A percentile compares a stretch with the other conserved stretches of the same genome.
phyloP scores from a whole-genome alignment of 768 basidiomycete genomes.

The Tephrocybe rancida region DNA sequence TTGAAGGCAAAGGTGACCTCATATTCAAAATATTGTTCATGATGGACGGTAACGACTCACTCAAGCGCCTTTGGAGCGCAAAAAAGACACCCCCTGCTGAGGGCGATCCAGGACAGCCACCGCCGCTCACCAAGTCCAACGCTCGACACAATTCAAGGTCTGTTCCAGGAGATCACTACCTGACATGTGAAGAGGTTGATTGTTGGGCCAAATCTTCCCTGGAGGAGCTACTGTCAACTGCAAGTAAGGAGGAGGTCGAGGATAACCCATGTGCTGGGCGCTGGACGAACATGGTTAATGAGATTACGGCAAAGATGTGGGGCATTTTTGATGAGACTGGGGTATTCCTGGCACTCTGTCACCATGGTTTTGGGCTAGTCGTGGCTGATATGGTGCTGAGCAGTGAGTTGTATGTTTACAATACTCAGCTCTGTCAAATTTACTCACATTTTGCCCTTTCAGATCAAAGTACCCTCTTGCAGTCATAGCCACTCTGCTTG shows the following conservation, averaged over 20 bases:
- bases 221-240: no score
- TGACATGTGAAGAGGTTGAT: background rate
- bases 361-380: background rate
- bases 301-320: conserved; percentile 2
- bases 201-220: background rate
- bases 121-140: background rate
- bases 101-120: background rate
- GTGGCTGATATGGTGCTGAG: background rate
- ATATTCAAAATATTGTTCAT: conserved; percentile 9
- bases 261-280: conserved; percentile 4
- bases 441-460: no score
- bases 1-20: background rate
- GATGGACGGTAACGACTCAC: conserved; percentile 2
- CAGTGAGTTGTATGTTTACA: background rate
- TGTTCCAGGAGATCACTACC: background rate
- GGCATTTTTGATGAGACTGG: conserved; percentile 1
- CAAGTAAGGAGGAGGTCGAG: background rate
- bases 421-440: background rate
- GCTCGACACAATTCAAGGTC: background rate
- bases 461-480: conserved; percentile 25
- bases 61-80: background rate
- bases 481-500: conserved; percentile 16
- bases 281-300: conserved; percentile 4
- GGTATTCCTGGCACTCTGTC: background rate
- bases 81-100: background rate